Percentiles rank a stretch among this genome's conserved stretches.
These are phyloP conservation scores for Trichoderma koningiopsis DNA, from an alignment of 2,329 filamentous ascomycete genomes.

Conservation along the genomic window DNA sequence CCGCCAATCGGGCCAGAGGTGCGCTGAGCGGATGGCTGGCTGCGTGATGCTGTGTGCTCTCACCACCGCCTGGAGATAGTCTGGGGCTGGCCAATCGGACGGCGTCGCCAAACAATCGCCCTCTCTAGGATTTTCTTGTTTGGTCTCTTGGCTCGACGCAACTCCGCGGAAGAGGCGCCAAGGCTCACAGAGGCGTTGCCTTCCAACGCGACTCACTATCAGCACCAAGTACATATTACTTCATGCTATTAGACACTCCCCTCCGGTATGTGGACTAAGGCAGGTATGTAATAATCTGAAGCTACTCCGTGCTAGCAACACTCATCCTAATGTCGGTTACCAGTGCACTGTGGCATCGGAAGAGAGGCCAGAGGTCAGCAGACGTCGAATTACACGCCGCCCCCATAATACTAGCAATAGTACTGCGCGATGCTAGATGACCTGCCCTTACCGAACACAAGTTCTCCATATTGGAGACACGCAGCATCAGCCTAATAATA, in stretches of 20 bases:
- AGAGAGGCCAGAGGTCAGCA: conserved; percentile 15
- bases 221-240: background rate
- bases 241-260: conserved; percentile 13
- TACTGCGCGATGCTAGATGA: background rate
- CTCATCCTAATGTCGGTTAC: background rate
- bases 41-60: conserved; percentile 18
- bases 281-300: background rate
- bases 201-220: background rate
- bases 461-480: background rate
- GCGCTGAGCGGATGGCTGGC: background rate
- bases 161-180: conserved; percentile 28
- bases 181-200: background rate
- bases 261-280: background rate
- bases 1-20: conserved; percentile 22
- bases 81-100: conserved; percentile 38
- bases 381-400: conserved; percentile 4
- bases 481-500: conserved; percentile 16
- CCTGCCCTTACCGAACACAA: conserved; percentile 7
- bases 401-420: background rate
- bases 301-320: background rate
- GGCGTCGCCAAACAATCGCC: conserved; percentile 22
- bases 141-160: conserved; percentile 18
- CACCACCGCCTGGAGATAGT: conserved; percentile 29
- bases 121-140: conserved; percentile 28
- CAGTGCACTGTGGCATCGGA: conserved; percentile 7